Conservation (phyloP, 495 filamentous ascomycete genomes). For the Thozetella sp. region DNA sequence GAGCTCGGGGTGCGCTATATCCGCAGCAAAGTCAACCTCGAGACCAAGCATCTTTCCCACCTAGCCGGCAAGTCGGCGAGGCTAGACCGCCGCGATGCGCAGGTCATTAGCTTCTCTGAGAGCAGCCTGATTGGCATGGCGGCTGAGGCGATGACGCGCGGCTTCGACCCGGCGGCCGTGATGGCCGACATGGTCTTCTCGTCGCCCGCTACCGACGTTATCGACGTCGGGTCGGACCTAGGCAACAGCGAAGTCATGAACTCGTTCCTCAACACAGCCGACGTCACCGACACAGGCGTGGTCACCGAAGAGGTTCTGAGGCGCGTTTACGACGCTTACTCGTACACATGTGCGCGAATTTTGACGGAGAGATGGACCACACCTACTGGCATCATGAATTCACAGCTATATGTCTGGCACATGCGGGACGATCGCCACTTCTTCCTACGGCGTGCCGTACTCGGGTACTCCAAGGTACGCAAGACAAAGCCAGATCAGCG, state of each 20-base stretch:
- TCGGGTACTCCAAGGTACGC: conserved; percentile 25
- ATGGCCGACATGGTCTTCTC: conserved; percentile 27
- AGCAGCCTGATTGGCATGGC: conserved; percentile 32
- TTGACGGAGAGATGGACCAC: conserved; percentile 29
- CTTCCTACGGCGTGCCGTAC: conserved; percentile 26
- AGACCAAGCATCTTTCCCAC: conserved; percentile 7
- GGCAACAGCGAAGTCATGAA: conserved; percentile 33
- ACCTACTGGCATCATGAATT: conserved; percentile 23
- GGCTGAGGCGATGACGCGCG: conserved; percentile 26
- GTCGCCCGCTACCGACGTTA: conserved; percentile 29
- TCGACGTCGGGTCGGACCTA: conserved; percentile 33
- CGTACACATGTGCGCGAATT: conserved; percentile 14
- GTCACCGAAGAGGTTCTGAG: conserved; percentile 27
- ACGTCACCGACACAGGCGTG: conserved; percentile 30
- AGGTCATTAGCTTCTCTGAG: conserved; percentile 23
- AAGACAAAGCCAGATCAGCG: conserved; percentile 16
- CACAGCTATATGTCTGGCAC: conserved; percentile 27
- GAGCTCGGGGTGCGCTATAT: conserved; percentile 24
- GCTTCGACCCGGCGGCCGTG: conserved; percentile 25
- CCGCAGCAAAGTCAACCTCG: conserved; percentile 22
- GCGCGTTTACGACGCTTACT: conserved; percentile 29
- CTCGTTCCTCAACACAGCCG: conserved; percentile 28
- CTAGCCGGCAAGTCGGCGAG: conserved; percentile 17
- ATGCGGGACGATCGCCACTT: conserved; percentile 29
- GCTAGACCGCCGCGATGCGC: conserved; percentile 15